Conservation (phyloP, 306 rosid genomes). For the Alnus rubra region DNA sequence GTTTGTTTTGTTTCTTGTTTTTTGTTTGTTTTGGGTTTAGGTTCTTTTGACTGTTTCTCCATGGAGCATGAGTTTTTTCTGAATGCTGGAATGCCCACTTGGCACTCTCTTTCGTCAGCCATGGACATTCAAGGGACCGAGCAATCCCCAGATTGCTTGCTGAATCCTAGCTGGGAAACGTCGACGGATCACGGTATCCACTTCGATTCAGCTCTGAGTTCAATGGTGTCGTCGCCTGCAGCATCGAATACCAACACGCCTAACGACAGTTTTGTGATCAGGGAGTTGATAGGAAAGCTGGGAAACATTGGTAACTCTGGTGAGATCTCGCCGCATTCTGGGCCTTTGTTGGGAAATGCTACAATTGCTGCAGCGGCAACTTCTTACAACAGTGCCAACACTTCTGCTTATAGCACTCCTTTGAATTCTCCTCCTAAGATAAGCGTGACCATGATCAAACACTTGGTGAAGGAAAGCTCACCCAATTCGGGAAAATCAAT, state of each 20-base stretch:
- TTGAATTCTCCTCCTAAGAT: slow-evolving; percentile 68
- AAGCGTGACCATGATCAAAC: slow-evolving; percentile 33
- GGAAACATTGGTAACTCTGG: slow-evolving; percentile 53
- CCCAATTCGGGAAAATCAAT: slow-evolving; percentile 41
- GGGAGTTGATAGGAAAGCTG: slow-evolving; percentile 69
- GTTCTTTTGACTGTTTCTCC: slow-evolving; percentile 17
- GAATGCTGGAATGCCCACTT: slow-evolving; percentile 48
- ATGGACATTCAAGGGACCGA: slow-evolving; percentile 53
- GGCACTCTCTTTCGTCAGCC: slow-evolving; percentile 59
- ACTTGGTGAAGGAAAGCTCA: slow-evolving; percentile 37
- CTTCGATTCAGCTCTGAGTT: slow-evolving; percentile 70
- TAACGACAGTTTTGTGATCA: slow-evolving; percentile 55
- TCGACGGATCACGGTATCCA: slow-evolving; percentile 44
- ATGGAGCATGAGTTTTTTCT: slow-evolving; percentile 65
- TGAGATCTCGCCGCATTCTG: slow-evolving; percentile 56
- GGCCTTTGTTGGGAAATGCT: slow-evolving; percentile 10
- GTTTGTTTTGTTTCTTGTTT: not conserved
- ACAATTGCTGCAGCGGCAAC: not conserved
- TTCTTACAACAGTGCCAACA: slow-evolving; percentile 44
- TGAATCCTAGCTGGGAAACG: slow-evolving; percentile 55
- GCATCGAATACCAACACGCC: slow-evolving; percentile 57
- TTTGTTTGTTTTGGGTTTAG: not conserved
- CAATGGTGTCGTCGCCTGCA: slow-evolving; percentile 73
- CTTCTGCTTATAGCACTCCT: slow-evolving; percentile 64
- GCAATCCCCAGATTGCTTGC: slow-evolving; percentile 51